Percentiles rank a stretch among this genome's conserved stretches.
Evolutionary conservation across 2,329 filamentous ascomycete genomes (phyloP).

Genomic region (Aureobasidium vineae): DNA sequence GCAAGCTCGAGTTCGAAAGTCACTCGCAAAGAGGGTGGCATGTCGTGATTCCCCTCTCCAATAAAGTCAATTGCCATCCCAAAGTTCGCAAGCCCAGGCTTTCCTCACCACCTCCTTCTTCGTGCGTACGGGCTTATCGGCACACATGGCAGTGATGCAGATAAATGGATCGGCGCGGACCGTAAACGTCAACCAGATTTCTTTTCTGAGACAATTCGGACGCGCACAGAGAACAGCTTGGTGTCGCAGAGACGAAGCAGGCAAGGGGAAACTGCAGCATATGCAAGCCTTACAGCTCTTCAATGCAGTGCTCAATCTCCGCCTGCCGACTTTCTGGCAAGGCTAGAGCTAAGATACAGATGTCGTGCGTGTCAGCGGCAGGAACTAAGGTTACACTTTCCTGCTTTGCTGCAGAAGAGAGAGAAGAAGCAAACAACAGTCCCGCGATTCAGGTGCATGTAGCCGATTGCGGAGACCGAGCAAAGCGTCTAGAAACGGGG

Average conservation of each 20-base stretch:
- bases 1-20: background rate
- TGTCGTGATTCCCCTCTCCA: conserved; percentile 12
- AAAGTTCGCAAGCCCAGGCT: conserved; percentile 9
- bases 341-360: conserved; percentile 3
- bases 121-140: conserved; percentile 17
- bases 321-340: background rate
- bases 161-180: conserved; percentile 25
- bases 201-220: conserved; percentile 12
- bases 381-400: conserved; percentile 22
- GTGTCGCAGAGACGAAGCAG: background rate
- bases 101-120: background rate
- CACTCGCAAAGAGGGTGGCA: background rate
- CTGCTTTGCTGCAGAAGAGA: conserved; percentile 4
- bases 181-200: conserved; percentile 21
- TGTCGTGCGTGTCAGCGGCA: conserved; percentile 11
- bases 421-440: conserved; percentile 21
- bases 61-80: conserved; percentile 16
- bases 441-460: background rate
- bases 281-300: background rate
- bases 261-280: conserved; percentile 16
- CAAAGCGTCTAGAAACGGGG: background rate
- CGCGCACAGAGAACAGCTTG: background rate
- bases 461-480: conserved; percentile 7
- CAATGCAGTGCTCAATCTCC: background rate
- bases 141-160: background rate